phyloP scores from a whole-genome alignment of 1,139 yeast genomes.

The Candida tunisiensis region DNA sequence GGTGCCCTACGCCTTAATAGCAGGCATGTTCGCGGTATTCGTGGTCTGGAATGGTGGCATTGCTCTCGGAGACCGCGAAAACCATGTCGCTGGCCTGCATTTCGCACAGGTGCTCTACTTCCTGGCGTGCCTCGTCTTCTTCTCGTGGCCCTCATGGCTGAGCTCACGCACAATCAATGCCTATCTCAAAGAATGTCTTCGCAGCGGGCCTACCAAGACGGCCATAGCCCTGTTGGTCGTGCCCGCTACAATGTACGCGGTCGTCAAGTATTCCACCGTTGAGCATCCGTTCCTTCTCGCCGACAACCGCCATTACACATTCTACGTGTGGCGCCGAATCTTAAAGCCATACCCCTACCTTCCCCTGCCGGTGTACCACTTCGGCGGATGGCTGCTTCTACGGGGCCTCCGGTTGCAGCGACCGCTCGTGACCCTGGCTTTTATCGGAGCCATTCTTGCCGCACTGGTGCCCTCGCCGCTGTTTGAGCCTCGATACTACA shows the following conservation, averaged over 20 bases:
- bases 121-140: conserved; percentile 37
- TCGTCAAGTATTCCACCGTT: conserved; percentile 45
- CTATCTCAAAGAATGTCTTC: conserved; percentile 17
- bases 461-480: conserved; percentile 80
- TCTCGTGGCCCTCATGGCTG: conserved; percentile 40
- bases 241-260: conserved; percentile 23
- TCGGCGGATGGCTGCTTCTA: conserved; percentile 24
- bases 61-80: conserved; percentile 76
- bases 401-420: conserved; percentile 3
- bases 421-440: conserved; percentile 20
- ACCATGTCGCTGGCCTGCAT: conserved; percentile 60
- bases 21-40: conserved; percentile 36
- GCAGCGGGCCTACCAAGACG: conserved; percentile 9
- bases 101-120: conserved; percentile 74
- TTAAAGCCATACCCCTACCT: conserved; percentile 21
- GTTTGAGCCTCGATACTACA: conserved; percentile 86
- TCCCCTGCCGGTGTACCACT: conserved; percentile 58
- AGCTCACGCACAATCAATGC: conserved; percentile 7
- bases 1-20: conserved; percentile 39
- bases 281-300: conserved; percentile 86
- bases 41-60: conserved; percentile 54
- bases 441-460: conserved; percentile 32
- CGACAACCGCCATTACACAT: conserved; percentile 87
- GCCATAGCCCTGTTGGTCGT: not conserved
- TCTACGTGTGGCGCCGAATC: conserved; percentile 60